phyloP scores from a whole-genome alignment of 2,329 filamentous ascomycete genomes.

The Ascochyta viciae-villosae region DNA sequence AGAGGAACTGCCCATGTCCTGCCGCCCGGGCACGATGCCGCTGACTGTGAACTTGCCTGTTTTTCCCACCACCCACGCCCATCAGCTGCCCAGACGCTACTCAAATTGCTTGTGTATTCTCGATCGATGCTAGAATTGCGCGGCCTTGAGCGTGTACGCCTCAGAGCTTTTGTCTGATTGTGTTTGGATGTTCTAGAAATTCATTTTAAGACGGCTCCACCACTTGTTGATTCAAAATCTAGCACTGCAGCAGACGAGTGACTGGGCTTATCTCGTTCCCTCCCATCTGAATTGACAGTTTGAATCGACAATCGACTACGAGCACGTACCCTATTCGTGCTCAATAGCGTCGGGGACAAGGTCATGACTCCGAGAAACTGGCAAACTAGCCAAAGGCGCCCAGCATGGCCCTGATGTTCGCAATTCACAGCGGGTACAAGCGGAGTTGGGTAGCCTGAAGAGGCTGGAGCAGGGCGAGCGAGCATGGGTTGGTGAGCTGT shows the following conservation, averaged over 20 bases:
- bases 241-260: background rate
- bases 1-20: too few relatives aligned
- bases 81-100: too few relatives aligned
- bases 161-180: too few relatives aligned
- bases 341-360: conserved; percentile 14
- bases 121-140: too few relatives aligned
- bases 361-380: conserved; percentile 12
- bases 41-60: too few relatives aligned
- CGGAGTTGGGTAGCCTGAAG: conserved; percentile 18
- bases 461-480: conserved; percentile 8
- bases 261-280: background rate
- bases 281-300: background rate
- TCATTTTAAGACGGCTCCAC: too few relatives aligned
- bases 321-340: background rate
- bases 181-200: too few relatives aligned
- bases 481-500: background rate
- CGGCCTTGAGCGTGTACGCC: too few relatives aligned
- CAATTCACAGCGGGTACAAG: conserved; percentile 17
- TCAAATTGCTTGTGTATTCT: too few relatives aligned
- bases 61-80: too few relatives aligned
- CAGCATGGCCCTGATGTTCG: conserved; percentile 11
- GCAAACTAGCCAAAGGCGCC: conserved; percentile 8
- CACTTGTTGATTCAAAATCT: background rate
- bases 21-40: too few relatives aligned
- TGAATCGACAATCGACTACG: too few relatives aligned